Conservation (phyloP, 805 yeast species). For the Candida ponderosae region DNA sequence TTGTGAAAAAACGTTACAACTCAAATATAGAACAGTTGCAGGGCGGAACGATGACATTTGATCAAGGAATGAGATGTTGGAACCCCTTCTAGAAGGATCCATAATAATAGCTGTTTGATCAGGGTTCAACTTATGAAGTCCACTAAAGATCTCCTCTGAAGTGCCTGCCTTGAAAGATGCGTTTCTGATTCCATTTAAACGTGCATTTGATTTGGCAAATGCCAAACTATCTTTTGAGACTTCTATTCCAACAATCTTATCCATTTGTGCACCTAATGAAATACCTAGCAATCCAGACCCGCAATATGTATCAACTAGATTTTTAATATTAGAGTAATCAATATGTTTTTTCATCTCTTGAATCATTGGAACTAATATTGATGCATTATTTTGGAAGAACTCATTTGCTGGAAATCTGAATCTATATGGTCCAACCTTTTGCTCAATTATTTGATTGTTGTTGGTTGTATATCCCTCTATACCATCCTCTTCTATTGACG, state of each 20-base stretch:
- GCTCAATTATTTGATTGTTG: slow-evolving; percentile 68
- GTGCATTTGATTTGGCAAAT: slow-evolving; percentile 78
- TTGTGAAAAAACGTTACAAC: slow-evolving; percentile 97
- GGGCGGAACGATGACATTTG: slow-evolving; percentile 84
- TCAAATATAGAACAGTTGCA: slow-evolving; percentile 75
- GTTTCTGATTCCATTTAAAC: slow-evolving; percentile 59
- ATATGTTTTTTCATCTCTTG: slow-evolving; percentile 65
- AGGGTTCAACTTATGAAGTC: slow-evolving; percentile 40
- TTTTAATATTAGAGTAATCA: slow-evolving; percentile 36
- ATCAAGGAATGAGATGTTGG: slow-evolving; percentile 73
- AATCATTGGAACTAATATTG: slow-evolving; percentile 82
- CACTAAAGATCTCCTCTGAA: slow-evolving; percentile 80
- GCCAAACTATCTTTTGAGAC: slow-evolving; percentile 83
- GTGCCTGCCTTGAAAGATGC: slow-evolving; percentile 81
- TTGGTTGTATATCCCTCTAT: slow-evolving; percentile 60
- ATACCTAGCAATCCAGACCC: slow-evolving; percentile 92
- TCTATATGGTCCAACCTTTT: slow-evolving; percentile 56
- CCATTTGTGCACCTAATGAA: slow-evolving; percentile 60
- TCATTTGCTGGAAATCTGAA: slow-evolving; percentile 94
- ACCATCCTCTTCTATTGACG: slow-evolving; percentile 34
- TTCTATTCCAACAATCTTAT: slow-evolving; percentile 84
- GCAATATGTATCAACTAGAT: slow-evolving; percentile 91
- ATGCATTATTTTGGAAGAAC: slow-evolving; percentile 90
- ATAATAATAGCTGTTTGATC: slow-evolving; percentile 78
- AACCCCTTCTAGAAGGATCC: slow-evolving; percentile 97